Conservation (phyloP, 208 protist species). For the Leishmania gerbilli region DNA sequence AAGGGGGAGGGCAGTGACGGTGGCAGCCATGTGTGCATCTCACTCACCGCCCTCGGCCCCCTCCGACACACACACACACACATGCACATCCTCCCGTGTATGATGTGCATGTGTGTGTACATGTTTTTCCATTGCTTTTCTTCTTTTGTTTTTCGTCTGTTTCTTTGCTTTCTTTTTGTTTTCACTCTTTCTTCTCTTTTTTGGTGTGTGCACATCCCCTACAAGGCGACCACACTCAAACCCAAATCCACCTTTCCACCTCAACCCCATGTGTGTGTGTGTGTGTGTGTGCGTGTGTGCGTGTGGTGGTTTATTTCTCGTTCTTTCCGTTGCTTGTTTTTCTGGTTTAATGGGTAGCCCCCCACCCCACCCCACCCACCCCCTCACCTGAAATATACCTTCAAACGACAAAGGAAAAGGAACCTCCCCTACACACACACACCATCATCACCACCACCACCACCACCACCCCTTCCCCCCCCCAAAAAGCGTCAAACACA, state of each 20-base stretch:
- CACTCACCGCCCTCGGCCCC: too few relatives aligned
- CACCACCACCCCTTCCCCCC: too few relatives aligned
- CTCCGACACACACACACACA: neutral
- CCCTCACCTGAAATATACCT: too few relatives aligned
- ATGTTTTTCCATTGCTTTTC: neutral
- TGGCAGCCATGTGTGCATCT: neutral
- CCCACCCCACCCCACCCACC: neutral
- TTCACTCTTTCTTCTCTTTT: neutral
- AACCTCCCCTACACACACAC: neutral
- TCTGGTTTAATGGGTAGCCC: neutral
- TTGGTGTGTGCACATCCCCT: neutral
- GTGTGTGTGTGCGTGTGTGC: too few relatives aligned
- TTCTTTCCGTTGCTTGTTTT: neutral
- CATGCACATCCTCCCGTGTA: too few relatives aligned
- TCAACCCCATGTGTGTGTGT: neutral
- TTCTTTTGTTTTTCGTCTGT: too few relatives aligned
- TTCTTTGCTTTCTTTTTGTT: neutral
- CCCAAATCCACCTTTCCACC: neutral
- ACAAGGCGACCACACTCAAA: slow-evolving; percentile 2
- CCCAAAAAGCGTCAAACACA: too few relatives aligned
- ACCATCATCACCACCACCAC: too few relatives aligned
- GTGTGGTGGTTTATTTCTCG: neutral
- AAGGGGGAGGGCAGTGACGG: neutral
- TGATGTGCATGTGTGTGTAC: neutral
- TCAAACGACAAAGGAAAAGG: too few relatives aligned